These are phyloP conservation scores for Perkinsus olseni DNA, from an alignment of 169 alveolate genomes.

Conservation along the genomic window DNA sequence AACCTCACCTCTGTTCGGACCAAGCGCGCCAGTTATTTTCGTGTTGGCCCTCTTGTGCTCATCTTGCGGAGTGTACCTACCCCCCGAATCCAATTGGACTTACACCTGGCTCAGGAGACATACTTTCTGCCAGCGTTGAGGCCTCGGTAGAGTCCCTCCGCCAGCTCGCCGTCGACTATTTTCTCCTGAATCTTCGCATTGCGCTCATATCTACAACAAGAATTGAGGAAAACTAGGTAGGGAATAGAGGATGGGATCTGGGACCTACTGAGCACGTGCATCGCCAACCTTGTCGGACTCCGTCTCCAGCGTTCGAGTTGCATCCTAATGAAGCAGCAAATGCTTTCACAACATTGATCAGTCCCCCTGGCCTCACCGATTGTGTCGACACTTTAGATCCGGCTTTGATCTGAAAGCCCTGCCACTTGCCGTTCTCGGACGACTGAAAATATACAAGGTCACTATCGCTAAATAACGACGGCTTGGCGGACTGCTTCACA, in stretches of 20 bases:
- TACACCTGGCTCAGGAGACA: not conserved
- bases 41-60: not conserved
- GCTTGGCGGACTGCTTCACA: too few relatives aligned
- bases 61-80: not conserved
- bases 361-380: not conserved
- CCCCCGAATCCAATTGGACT: not conserved
- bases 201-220: not conserved
- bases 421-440: not conserved
- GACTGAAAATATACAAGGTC: not conserved
- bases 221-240: not conserved
- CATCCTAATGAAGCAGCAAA: not conserved
- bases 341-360: not conserved
- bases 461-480: not conserved
- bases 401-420: not conserved
- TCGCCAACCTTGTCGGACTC: not conserved
- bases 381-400: not conserved
- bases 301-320: not conserved
- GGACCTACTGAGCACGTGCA: not conserved
- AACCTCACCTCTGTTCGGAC: not conserved
- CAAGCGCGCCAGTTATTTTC: not conserved
- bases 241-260: too few relatives aligned
- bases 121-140: not conserved
- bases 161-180: not conserved
- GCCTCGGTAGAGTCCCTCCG: not conserved
- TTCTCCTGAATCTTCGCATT: not conserved